Evolutionary conservation across 805 yeast species (phyloP).

Genomic region (Wickerhamia fluorescens): DNA sequence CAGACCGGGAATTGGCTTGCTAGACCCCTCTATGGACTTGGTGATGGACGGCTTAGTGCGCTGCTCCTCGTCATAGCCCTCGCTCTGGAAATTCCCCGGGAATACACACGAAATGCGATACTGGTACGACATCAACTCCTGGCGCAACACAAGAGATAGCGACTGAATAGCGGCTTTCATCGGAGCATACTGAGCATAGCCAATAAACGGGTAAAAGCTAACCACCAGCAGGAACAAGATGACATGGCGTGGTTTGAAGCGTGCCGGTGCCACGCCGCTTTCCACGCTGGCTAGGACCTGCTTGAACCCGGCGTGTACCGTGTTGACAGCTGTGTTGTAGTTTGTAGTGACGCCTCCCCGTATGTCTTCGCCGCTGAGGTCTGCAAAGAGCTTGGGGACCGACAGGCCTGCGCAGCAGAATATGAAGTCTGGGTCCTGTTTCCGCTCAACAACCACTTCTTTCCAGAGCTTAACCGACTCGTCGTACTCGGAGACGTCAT

Average conservation of each 20-base stretch:
- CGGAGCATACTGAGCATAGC: conserved; percentile 89
- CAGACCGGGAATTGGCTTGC: conserved; percentile 59
- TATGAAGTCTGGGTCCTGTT: conserved; percentile 59
- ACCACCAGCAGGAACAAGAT: conserved; percentile 63
- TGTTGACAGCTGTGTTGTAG: conserved; percentile 64
- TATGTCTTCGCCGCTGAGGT: conserved; percentile 53
- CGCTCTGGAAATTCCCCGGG: conserved; percentile 88
- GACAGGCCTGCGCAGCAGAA: conserved; percentile 88
- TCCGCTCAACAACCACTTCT: conserved; percentile 13
- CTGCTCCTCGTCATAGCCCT: conserved; percentile 80
- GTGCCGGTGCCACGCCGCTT: not conserved
- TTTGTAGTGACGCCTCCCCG: conserved; percentile 58
- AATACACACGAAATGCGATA: conserved; percentile 66
- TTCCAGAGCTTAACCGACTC: conserved; percentile 42
- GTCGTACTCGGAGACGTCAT: conserved; percentile 59
- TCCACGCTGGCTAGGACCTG: conserved; percentile 15
- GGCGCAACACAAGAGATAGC: conserved; percentile 70
- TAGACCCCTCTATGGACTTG: conserved; percentile 75
- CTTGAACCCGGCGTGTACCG: conserved; percentile 59
- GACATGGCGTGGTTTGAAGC: conserved; percentile 46
- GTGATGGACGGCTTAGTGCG: conserved; percentile 82
- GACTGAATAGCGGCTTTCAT: conserved; percentile 76
- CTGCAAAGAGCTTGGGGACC: conserved; percentile 69
- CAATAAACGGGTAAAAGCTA: conserved; percentile 82
- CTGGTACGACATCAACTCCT: conserved; percentile 65